phyloP scores from a whole-genome alignment of 257 asterid species.

The Asclepias syriaca region DNA sequence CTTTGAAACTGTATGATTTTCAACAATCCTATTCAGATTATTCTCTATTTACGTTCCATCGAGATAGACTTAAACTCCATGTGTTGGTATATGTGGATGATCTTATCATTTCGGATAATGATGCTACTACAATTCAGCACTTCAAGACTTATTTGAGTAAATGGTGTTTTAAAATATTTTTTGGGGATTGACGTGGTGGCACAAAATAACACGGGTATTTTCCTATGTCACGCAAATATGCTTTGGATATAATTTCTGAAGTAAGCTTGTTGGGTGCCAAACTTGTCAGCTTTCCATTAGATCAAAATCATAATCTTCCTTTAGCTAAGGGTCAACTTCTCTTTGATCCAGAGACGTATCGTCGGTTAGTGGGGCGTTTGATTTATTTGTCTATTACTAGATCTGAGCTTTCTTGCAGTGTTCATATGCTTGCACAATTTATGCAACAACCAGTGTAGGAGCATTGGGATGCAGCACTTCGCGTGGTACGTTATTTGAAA shows the following conservation, averaged over 20 bases:
- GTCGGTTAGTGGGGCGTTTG: neutral
- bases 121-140: too few relatives aligned
- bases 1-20: neutral
- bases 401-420: neutral
- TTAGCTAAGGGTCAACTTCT: accelerated
- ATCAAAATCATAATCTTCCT: neutral
- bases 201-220: neutral
- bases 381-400: neutral
- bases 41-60: too few relatives aligned
- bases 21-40: neutral
- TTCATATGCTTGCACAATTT: neutral
- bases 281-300: neutral
- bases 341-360: neutral
- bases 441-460: neutral
- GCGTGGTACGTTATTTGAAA: neutral
- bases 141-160: neutral
- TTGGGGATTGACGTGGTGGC: neutral
- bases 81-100: neutral
- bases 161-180: neutral
- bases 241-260: neutral
- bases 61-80: neutral
- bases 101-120: too few relatives aligned
- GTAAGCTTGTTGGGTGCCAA: neutral
- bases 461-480: neutral
- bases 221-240: neutral